Evolutionary conservation across 257 asterid species (phyloP), one percentile per base, ranked within the genome.

Genomic region (Penstemon newberryi): DNA sequence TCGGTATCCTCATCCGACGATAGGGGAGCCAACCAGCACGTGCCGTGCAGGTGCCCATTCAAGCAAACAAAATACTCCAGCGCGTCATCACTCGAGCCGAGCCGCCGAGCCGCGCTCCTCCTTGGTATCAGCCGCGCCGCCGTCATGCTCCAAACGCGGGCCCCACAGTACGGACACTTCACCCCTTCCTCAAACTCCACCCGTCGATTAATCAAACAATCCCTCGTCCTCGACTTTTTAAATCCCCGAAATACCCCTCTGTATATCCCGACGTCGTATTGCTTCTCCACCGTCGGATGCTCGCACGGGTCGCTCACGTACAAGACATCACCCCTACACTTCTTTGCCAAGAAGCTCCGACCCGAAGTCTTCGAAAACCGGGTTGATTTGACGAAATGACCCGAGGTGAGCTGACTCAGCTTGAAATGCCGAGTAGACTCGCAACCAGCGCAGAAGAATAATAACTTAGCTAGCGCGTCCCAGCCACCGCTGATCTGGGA

Each of bases 291-390:
- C 19, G 61, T 55, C 43, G 63, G 54, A 68, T 92, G 96, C 85
- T 92, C 96, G 74, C 96, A 87, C 64, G 96, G 96, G 71, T 92
- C 98, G 73, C 91, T 87, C 70, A 92, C 90, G 74, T 72, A 92
- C 71, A 92, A 41, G n/a, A 87, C 77, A 42, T 89, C 96, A 2
- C 76, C 88, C 11, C 96, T 54, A 73, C 96, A 89, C 7, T 66
- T 73, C 80, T 74, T 85, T 53, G 74, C 5, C 45, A 89, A 40
- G 65, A 92, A 92, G 65, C 98, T 89, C 81, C 70, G 76, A 1
- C 98, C 98, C 41, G 96, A 86, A 0, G 98, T 92, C 74, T 92
- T 92, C 47, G 96, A 92, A 58, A 92, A 92, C 40, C 98, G 92
- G 15, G 95, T 59, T 57, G 79, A 66, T 53, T 46, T 75, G 8